Evolutionary conservation across 2,329 filamentous ascomycete genomes (phyloP), one percentile per base, ranked within the genome.

Genomic region (Dactylellina cionopaga): DNA sequence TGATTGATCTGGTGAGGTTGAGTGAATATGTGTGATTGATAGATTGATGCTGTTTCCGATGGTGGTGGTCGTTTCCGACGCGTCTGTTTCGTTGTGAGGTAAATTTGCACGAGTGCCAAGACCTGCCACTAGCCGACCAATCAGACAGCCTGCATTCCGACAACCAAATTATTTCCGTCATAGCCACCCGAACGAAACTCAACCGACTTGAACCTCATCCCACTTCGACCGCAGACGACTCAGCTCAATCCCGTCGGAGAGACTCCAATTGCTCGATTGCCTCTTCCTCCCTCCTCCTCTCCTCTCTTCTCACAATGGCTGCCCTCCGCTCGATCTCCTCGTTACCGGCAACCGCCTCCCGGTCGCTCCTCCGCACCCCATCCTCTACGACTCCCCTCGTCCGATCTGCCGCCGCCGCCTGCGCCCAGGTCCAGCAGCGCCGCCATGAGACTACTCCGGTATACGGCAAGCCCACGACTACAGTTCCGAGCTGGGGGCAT

Each of bases 401-500:
- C 60, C 66, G 71, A 51, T 39, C 49, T 35, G 49, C 52, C 44
- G 52, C 59, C 39, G 58, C 59, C 33, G 69, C 69, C 25, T 66
- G 69, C 43, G 27, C 37, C 41, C 52, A 58, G 43, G 63, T 66
- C 56, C 54, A 74, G 29, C 69, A 74, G 56, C 69, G 62, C 54
- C 69, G 69, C 27, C 44, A 62, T 49, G 64, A 68, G 3, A 46
- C 47, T 83, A 82, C 83, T 79, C 81, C 80, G 76, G 75, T 80
- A 75, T 80, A 81, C 69, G 80, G 82, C 75, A 80, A 80, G 76
- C 79, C 84, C 55, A 87, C 85, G 77, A 88, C 85, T 81, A 88
- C 90, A 82, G 90, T 98, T 80, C 95, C 95, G 77, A 89, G 91
- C 84, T 98, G 96, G 83, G 87, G 87, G 81, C 90, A 92, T 81